phyloP scores from a whole-genome alignment of 352 stramenopile genomes.

The Phytophthora fragariaefolia region DNA sequence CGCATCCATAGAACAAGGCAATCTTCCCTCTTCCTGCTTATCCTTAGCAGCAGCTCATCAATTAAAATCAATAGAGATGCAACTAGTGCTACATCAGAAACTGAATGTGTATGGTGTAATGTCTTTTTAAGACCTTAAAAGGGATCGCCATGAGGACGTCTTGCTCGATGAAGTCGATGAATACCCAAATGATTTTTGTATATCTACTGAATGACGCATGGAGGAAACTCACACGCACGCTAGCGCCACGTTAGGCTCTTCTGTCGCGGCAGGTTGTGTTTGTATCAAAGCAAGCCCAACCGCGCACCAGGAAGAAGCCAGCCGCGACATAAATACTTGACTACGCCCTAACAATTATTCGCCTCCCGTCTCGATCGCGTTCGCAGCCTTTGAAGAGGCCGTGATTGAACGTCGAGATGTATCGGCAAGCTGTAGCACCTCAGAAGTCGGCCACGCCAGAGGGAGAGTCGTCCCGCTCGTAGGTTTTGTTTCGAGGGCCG shows the following conservation, averaged over 20 bases:
- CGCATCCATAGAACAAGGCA: constrained; percentile 19
- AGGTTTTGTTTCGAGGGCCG: constrained; percentile 71
- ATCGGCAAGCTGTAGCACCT: constrained; percentile 17
- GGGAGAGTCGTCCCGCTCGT: constrained; percentile 74
- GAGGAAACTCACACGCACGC: constrained; percentile 36
- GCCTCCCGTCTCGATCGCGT: constrained; percentile 12
- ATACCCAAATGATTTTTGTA: constrained; percentile 20
- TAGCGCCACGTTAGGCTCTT: constrained; percentile 27
- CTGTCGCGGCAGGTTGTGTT: constrained; percentile 6
- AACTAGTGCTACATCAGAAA: constrained; percentile 1
- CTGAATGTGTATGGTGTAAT: constrained; percentile 9
- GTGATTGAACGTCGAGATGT: constrained; percentile 13
- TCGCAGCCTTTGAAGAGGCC: constrained; percentile 18
- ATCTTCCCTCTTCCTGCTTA: constrained; percentile 11
- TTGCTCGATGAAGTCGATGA: constrained; percentile 19
- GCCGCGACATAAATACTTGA: constrained; percentile 57
- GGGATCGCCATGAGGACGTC: too few relatives aligned
- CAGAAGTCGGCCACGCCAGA: constrained; percentile 67
- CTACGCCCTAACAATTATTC: constrained; percentile 52
- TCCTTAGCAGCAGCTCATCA: constrained; percentile 7
- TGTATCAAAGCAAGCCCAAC: constrained; percentile 28
- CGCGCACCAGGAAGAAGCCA: constrained; percentile 22
- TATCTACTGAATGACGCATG: constrained; percentile 37
- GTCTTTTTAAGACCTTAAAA: too few relatives aligned
- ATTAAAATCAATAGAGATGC: constrained; percentile 31